Evolutionary conservation across 306 rosid species (phyloP).

Genomic region (Begonia masoniana): DNA sequence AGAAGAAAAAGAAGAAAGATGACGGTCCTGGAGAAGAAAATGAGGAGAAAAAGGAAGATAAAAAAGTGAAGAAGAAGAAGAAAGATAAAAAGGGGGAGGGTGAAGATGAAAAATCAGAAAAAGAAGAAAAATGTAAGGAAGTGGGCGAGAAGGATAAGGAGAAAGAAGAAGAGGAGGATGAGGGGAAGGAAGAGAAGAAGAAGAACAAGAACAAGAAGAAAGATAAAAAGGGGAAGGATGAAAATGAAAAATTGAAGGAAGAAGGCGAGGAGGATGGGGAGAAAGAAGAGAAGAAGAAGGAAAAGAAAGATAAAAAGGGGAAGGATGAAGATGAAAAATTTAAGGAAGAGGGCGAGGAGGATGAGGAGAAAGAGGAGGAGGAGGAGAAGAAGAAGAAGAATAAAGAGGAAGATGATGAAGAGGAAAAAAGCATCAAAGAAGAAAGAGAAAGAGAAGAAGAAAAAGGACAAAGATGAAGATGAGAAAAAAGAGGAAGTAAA

Average conservation of each 20-base stretch:
- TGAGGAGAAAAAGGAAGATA: background rate
- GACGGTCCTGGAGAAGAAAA: background rate
- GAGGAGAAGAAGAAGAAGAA: background rate
- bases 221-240: background rate
- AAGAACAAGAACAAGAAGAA: no score
- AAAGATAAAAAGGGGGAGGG: background rate
- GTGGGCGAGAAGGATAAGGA: background rate
- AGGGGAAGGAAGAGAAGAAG: no score
- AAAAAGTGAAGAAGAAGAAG: background rate
- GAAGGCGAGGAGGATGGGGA: background rate
- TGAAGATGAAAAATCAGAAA: no score
- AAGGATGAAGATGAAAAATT: no score
- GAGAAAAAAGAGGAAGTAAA: background rate
- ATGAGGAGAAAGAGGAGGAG: background rate
- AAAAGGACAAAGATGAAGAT: background rate
- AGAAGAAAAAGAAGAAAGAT: background rate
- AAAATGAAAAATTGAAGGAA: background rate
- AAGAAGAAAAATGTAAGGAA: background rate
- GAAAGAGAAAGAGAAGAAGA: background rate
- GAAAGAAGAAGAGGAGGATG: background rate
- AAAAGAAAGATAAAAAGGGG: background rate
- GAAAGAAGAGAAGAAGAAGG: background rate
- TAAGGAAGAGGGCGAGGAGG: background rate
- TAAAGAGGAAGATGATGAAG: background rate
- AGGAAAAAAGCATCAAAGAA: background rate